Conservation (phyloP, 352 stramenopile genomes). For the Paralagenidium karlingii region DNA sequence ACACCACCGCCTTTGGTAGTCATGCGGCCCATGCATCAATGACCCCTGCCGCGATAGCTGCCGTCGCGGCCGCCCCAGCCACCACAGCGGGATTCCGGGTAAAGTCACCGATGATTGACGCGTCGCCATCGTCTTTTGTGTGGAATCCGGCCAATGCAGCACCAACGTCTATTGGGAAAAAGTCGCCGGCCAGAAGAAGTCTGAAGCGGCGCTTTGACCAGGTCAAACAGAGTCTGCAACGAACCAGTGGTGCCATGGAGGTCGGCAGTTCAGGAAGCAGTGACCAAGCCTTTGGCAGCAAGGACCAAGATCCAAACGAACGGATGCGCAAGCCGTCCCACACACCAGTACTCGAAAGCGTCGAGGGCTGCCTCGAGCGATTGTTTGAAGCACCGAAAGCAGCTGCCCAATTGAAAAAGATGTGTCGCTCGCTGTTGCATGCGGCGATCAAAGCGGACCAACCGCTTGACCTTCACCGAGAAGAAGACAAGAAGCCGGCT, state of each 20-base stretch:
- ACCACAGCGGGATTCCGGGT: too few relatives aligned
- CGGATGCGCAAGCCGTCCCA: not conserved
- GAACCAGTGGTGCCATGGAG: not conserved
- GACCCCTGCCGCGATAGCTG: too few relatives aligned
- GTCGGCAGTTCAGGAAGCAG: not conserved
- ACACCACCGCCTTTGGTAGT: not conserved
- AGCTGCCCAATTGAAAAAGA: slow-evolving; percentile 13
- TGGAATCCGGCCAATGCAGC: too few relatives aligned
- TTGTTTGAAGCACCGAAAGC: not conserved
- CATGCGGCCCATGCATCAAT: too few relatives aligned
- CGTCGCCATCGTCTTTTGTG: too few relatives aligned
- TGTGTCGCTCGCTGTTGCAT: slow-evolving; percentile 43
- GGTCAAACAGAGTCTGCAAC: not conserved
- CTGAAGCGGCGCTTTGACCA: too few relatives aligned
- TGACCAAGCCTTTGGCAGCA: not conserved
- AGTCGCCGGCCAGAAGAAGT: too few relatives aligned
- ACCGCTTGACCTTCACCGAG: too few relatives aligned
- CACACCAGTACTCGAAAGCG: not conserved
- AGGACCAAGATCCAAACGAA: not conserved
- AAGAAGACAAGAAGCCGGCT: too few relatives aligned
- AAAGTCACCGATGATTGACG: too few relatives aligned
- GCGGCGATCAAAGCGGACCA: slow-evolving; percentile 28
- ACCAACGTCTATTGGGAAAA: too few relatives aligned
- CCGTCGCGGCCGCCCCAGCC: too few relatives aligned
- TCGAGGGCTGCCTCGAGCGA: not conserved